A percentile compares a stretch with the other conserved stretches of the same genome.
Conservation (phyloP, 768 basidiomycete species). For the Lyophyllum semitale region DNA sequence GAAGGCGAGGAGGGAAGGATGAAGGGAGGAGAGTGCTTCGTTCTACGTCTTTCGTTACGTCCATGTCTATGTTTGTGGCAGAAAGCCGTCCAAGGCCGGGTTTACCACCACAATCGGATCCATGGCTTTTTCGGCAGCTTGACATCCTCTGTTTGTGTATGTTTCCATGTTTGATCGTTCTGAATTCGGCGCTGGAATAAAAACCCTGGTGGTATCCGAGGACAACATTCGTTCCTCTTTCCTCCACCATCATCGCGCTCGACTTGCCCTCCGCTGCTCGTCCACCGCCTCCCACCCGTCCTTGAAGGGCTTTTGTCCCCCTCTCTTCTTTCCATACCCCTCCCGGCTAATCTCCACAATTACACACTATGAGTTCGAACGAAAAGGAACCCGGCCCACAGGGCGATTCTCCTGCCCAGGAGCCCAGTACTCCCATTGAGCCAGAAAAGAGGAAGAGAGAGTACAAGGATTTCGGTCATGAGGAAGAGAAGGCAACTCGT, state of each 20-base stretch:
- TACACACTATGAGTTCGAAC: conserved; percentile 36
- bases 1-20: neutral
- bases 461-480: conserved; percentile 86
- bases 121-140: conserved; percentile 4
- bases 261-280: conserved; percentile 5
- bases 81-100: neutral
- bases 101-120: neutral
- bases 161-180: conserved; percentile 24
- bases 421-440: conserved; percentile 23
- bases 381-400: conserved; percentile 71
- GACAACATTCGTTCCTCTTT: conserved; percentile 21
- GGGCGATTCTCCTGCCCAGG: conserved; percentile 41
- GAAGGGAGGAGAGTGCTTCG: neutral
- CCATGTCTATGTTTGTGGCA: neutral
- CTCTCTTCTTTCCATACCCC: conserved; percentile 25
- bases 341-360: conserved; percentile 18
- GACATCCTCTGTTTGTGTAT: conserved; percentile 20
- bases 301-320: conserved; percentile 26
- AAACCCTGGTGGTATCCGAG: conserved; percentile 23
- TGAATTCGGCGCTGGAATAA: conserved; percentile 23
- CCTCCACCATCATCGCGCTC: conserved; percentile 19
- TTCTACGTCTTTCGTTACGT: neutral
- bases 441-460: conserved; percentile 70
- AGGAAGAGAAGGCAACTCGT: conserved; percentile 70
- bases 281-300: conserved; percentile 12